phyloP scores from a whole-genome alignment of 257 asterid genomes.

The Oldenlandia corymbosa region DNA sequence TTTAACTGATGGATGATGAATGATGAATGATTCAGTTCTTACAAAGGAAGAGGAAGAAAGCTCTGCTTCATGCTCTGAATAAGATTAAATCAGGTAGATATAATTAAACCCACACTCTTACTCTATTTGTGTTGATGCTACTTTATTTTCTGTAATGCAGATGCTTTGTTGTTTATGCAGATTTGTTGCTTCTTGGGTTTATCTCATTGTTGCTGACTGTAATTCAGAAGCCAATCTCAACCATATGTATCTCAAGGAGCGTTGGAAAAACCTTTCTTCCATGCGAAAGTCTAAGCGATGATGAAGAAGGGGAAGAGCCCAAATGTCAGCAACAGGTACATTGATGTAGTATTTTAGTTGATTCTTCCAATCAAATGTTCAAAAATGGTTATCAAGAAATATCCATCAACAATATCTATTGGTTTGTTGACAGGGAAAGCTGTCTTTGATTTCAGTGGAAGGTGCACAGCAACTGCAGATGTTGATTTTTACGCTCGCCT shows the following conservation, averaged over 20 bases:
- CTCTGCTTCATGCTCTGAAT: conserved; percentile 53
- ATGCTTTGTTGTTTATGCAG: conserved; percentile 33
- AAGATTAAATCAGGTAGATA: conserved; percentile 51
- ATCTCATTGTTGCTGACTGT: conserved; percentile 60
- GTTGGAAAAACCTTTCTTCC: conserved; percentile 55
- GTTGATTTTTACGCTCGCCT: conserved; percentile 63
- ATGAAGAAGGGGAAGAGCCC: conserved; percentile 34
- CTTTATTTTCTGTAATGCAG: neutral
- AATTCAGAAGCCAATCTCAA: conserved; percentile 43
- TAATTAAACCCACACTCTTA: neutral
- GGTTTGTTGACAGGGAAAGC: conserved; percentile 52
- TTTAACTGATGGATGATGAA: neutral
- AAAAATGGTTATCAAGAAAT: neutral
- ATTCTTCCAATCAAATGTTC: neutral
- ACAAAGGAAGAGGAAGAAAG: conserved; percentile 44
- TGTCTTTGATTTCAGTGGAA: conserved; percentile 48
- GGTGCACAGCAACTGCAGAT: conserved; percentile 70
- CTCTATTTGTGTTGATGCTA: neutral
- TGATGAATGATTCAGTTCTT: conserved; percentile 34
- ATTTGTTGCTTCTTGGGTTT: conserved; percentile 72
- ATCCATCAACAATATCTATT: too few species aligned
- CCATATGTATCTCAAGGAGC: conserved; percentile 42
- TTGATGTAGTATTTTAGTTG: too few species aligned
- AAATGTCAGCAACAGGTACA: conserved; percentile 46
- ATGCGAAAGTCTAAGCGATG: conserved; percentile 31